phyloP scores from a whole-genome alignment of 2,329 filamentous ascomycete genomes.

The Colletotrichum cereale region DNA sequence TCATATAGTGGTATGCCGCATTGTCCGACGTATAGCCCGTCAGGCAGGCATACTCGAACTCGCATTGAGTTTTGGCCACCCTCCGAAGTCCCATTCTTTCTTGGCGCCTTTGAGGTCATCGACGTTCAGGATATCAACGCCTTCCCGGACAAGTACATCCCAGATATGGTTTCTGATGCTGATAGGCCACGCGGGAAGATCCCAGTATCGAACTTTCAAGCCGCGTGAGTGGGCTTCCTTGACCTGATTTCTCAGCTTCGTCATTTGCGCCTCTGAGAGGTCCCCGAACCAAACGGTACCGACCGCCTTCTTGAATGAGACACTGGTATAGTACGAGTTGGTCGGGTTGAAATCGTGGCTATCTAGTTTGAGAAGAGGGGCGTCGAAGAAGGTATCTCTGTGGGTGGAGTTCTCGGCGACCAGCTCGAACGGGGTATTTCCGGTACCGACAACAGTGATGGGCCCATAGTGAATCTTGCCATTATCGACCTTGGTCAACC shows the following conservation, averaged over 20 bases:
- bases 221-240: conserved; percentile 64
- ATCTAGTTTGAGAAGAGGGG: conserved; percentile 63
- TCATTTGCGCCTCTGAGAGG: conserved; percentile 59
- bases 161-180: conserved; percentile 67
- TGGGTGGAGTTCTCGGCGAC: conserved; percentile 65
- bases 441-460: conserved; percentile 77
- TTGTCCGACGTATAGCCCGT: background rate
- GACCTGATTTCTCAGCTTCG: conserved; percentile 59
- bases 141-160: conserved; percentile 66
- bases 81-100: conserved; percentile 51
- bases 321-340: conserved; percentile 77
- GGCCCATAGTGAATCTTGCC: conserved; percentile 64
- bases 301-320: conserved; percentile 66
- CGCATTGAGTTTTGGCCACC: conserved; percentile 29
- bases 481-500: conserved; percentile 66
- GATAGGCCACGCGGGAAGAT: conserved; percentile 68
- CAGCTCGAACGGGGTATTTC: conserved; percentile 70
- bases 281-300: conserved; percentile 61
- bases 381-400: conserved; percentile 76
- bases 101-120: conserved; percentile 66
- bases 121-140: conserved; percentile 71
- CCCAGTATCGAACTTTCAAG: conserved; percentile 72
- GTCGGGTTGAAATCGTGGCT: conserved; percentile 56
- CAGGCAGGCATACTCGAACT: conserved; percentile 19
- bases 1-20: background rate